These are phyloP conservation scores for Candida ovalis DNA, from an alignment of 805 yeast genomes.

Conservation along the genomic window DNA sequence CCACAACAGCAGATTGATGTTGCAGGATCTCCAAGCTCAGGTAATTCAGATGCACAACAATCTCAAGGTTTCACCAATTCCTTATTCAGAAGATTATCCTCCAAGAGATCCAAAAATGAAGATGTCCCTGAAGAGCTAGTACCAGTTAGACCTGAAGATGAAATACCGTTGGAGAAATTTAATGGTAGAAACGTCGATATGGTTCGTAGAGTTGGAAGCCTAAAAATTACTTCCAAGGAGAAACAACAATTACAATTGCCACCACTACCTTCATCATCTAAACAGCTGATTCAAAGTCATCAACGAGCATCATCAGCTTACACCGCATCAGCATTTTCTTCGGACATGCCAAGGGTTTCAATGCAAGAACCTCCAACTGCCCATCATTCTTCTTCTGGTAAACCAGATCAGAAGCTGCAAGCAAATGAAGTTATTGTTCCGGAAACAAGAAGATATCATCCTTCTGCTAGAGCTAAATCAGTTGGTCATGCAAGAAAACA, in stretches of 20 bases:
- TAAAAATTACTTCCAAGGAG: constrained; percentile 58
- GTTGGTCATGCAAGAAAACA: constrained; percentile 76
- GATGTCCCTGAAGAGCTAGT: constrained; percentile 17
- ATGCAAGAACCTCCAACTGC: constrained; percentile 5
- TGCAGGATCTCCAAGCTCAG: not conserved
- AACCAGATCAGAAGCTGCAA: constrained; percentile 6
- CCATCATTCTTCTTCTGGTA: not conserved
- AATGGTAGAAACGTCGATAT: constrained; percentile 18
- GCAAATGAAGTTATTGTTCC: constrained; percentile 30
- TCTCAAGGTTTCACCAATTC: constrained; percentile 23
- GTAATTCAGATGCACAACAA: not conserved
- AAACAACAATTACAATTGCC: constrained; percentile 35
- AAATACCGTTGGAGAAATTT: constrained; percentile 13
- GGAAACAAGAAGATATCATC: constrained; percentile 46
- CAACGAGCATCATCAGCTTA: constrained; percentile 38
- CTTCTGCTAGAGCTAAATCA: constrained; percentile 85
- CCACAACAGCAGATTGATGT: not conserved
- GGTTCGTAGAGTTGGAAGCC: constrained; percentile 58
- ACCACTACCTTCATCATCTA: constrained; percentile 27
- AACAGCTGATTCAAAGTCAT: constrained; percentile 28
- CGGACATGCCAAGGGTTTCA: constrained; percentile 28
- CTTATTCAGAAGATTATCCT: constrained; percentile 33
- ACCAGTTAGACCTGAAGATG: constrained; percentile 12
- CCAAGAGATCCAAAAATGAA: constrained; percentile 21
- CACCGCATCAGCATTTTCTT: constrained; percentile 27